Evolutionary conservation across 2,329 filamentous ascomycete genomes (phyloP).

Genomic region (Diaporthe australafricana): DNA sequence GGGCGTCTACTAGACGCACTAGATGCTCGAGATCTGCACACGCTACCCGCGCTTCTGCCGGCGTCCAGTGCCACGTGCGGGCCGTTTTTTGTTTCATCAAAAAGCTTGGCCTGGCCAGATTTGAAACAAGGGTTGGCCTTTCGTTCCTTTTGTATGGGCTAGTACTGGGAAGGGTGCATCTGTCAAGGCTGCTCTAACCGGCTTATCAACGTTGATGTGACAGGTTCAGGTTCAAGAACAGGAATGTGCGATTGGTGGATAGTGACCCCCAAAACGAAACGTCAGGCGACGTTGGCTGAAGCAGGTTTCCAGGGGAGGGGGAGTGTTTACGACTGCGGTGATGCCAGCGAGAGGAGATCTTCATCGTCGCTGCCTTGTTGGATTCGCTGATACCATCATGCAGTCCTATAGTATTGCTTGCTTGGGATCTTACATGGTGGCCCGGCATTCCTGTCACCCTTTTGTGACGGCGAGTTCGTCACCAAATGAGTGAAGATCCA

Average conservation of each 20-base stretch:
- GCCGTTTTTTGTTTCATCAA: constrained; percentile 25
- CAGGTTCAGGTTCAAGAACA: background rate
- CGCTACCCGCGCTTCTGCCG: constrained; percentile 16
- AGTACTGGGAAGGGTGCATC: background rate
- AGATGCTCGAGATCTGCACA: constrained; percentile 14
- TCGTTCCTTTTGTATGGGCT: background rate
- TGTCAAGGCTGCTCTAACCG: background rate
- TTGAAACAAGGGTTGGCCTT: constrained; percentile 26
- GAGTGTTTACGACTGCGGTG: background rate
- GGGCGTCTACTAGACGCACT: background rate
- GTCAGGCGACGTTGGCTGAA: background rate
- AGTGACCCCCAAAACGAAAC: background rate
- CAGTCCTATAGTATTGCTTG: background rate
- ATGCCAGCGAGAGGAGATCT: background rate
- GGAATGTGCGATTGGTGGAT: background rate
- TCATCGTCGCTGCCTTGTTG: background rate
- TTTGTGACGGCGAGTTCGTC: background rate
- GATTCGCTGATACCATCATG: constrained; percentile 5
- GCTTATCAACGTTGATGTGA: background rate
- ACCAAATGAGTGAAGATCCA: background rate
- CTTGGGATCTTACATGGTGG: background rate
- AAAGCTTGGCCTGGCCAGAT: constrained; percentile 21
- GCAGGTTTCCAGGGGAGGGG: constrained; percentile 1
- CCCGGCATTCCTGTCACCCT: background rate
- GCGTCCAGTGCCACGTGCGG: constrained; percentile 26